Base-by-base conservation (phyloP, 371 early-diverging fungal species). In the Mortierella sp. region DNA sequence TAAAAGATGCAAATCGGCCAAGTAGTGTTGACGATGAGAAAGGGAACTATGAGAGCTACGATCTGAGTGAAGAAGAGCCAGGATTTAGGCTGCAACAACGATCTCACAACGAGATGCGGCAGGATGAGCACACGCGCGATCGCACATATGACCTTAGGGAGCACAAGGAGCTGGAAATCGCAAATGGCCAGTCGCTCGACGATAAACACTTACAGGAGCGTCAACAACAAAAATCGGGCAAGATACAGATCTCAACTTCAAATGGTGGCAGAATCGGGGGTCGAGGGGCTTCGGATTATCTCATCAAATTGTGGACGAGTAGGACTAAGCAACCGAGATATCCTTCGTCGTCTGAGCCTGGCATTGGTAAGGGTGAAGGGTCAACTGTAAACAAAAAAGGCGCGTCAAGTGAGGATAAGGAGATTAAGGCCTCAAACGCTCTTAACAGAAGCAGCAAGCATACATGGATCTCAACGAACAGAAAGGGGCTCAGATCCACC, bases 401-500 rank as follows among this genome's bases (percentile, higher is more conserved):
- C 28, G 55, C 55, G 24, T 30, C 55, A 55, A 55, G 11, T 55
- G 28, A 55, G 55, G 55, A 10, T 28, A 55, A 28, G 28, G 55
- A 55, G 28, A 55, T 55, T 28, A 18, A 52, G 35, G 40, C 32
- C 54, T 51, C 37, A 51, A 35, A 32, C 64, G 45, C 62, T 62
- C 45, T 18, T 55, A 3, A 43, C 22, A 26, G 22, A 22, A 55
- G 28, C 28, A 55, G 65, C 22, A 52, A 37, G 39, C 16, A 55
- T 30, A 39, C 40, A 49, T 18, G n/a, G 28, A n/a, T 18, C 32
- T 26, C 52, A 35, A 64, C 30, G 64, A 32, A 24, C 20, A 35
- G 22, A 20, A 51, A 66, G 66, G 54, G 66, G 39, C 57, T 39
- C 40, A 24, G 30, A 12, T 66, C 55, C n/a, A 47, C 20, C 26